Conservation (phyloP, 2,329 filamentous ascomycete species). For the Cercospora sp. region DNA sequence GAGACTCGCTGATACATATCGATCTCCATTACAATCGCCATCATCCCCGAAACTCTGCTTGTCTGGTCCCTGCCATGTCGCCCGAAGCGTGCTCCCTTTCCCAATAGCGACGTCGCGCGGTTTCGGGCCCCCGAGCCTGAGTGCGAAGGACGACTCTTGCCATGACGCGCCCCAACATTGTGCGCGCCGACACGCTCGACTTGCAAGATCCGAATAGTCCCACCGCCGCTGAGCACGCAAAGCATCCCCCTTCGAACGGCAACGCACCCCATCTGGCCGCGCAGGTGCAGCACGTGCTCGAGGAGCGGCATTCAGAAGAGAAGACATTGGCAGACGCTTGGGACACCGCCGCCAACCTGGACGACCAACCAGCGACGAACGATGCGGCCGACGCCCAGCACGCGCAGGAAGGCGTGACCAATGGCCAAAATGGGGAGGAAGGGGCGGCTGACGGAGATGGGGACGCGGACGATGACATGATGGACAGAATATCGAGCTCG, state of each 20-base stretch:
- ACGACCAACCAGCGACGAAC: constrained; percentile 46
- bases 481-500: constrained; percentile 98
- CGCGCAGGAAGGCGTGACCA: constrained; percentile 56
- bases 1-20: neutral
- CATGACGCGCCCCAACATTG: constrained; percentile 31
- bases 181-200: constrained; percentile 79
- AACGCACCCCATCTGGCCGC: constrained; percentile 82
- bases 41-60: neutral
- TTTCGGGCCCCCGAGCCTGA: constrained; percentile 2
- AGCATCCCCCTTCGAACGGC: constrained; percentile 55
- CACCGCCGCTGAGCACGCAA: constrained; percentile 78
- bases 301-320: constrained; percentile 72
- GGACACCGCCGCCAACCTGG: constrained; percentile 42
- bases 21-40: neutral
- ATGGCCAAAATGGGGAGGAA: constrained; percentile 33
- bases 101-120: constrained; percentile 7
- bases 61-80: constrained; percentile 12
- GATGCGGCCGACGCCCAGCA: constrained; percentile 53
- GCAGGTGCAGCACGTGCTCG: constrained; percentile 75
- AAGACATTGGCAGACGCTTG: constrained; percentile 63
- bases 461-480: constrained; percentile 71
- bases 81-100: neutral
- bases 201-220: constrained; percentile 81
- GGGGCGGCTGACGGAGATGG: constrained; percentile 41
- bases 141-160: neutral